Conservation (phyloP, 2,329 filamentous ascomycete genomes). For the Penicillium sp. region DNA sequence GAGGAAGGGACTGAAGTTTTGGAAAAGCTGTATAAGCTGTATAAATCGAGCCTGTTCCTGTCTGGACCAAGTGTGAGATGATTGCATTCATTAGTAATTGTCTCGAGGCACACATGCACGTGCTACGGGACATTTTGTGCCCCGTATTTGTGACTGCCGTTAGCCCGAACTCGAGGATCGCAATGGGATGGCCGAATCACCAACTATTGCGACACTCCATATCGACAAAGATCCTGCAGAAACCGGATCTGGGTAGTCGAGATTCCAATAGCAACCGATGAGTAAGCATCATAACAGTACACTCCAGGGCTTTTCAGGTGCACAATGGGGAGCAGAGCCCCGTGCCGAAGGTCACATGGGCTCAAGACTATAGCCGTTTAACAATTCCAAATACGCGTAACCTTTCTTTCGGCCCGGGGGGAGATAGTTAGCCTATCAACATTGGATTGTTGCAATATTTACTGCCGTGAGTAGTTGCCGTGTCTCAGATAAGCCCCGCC, state of each 20-base stretch:
- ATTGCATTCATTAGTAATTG: background rate
- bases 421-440: background rate
- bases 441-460: background rate
- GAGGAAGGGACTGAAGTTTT: no score
- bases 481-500: background rate
- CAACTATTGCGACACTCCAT: background rate
- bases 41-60: background rate
- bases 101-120: background rate
- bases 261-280: background rate
- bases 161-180: background rate
- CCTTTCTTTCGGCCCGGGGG: background rate
- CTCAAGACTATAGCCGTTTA: background rate
- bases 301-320: no score
- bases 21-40: background rate
- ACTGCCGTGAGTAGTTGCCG: background rate
- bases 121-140: background rate
- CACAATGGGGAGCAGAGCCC: background rate
- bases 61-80: background rate
- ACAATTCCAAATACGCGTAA: conserved; percentile 1
- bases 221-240: background rate
- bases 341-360: background rate
- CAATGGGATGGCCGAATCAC: no score
- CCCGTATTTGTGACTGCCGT: background rate
- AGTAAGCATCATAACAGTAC: background rate
- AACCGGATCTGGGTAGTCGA: background rate